Evolutionary conservation across 805 yeast genomes (phyloP).

Genomic region (Nakazawaea populi): DNA sequence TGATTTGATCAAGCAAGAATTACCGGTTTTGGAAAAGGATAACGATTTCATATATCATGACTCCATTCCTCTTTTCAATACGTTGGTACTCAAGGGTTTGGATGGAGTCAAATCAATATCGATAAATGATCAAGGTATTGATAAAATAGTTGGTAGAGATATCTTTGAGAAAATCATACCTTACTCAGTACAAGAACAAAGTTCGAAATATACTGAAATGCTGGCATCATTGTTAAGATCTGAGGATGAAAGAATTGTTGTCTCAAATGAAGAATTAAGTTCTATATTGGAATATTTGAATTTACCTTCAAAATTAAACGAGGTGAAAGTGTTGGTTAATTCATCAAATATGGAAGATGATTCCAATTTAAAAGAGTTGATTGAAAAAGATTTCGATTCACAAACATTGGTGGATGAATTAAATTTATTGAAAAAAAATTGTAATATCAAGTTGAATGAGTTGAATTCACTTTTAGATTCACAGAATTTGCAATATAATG

Average conservation of each 20-base stretch:
- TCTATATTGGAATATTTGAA: slow-evolving; percentile 79
- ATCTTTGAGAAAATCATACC: slow-evolving; percentile 81
- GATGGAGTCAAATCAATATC: slow-evolving; percentile 62
- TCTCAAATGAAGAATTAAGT: slow-evolving; percentile 71
- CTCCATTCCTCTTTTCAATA: slow-evolving; percentile 52
- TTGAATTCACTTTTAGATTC: neutral
- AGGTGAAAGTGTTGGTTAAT: slow-evolving; percentile 33
- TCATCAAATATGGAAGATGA: neutral
- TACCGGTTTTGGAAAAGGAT: slow-evolving; percentile 56
- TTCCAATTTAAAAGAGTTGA: slow-evolving; percentile 9
- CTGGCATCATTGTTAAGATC: slow-evolving; percentile 70
- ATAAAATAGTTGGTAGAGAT: slow-evolving; percentile 41
- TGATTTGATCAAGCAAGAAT: slow-evolving; percentile 26
- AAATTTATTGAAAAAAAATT: neutral
- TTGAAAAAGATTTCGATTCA: slow-evolving; percentile 16
- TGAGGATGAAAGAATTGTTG: slow-evolving; percentile 68
- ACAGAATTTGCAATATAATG: slow-evolving; percentile 5
- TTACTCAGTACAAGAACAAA: slow-evolving; percentile 77
- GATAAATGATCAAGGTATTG: slow-evolving; percentile 41
- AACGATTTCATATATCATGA: slow-evolving; percentile 90
- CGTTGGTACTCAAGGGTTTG: slow-evolving; percentile 61
- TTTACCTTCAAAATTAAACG: slow-evolving; percentile 60
- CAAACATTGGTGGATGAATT: neutral
- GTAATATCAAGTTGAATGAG: slow-evolving; percentile 5
- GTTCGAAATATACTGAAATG: slow-evolving; percentile 85